phyloP scores from a whole-genome alignment of 2,329 filamentous ascomycete species.

The Alternaria brassicae region DNA sequence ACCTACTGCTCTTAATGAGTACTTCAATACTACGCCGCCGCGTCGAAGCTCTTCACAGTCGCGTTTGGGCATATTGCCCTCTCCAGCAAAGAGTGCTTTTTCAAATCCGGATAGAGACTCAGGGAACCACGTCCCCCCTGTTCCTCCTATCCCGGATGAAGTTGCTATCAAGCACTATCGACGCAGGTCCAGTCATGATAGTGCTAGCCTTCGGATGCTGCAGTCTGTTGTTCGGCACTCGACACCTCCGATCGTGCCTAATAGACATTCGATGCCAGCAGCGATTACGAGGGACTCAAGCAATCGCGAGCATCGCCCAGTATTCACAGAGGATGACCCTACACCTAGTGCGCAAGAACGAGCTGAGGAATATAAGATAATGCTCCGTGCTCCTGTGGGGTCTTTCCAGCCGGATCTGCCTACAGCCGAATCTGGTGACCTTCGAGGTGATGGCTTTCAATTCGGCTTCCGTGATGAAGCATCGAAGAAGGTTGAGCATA shows the following conservation, averaged over 20 bases:
- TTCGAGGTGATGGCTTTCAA: not conserved
- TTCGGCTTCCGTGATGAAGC: not conserved
- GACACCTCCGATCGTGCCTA: constrained; percentile 23
- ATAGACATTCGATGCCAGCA: constrained; percentile 4
- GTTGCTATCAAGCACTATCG: constrained; percentile 20
- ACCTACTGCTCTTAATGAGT: constrained; percentile 15
- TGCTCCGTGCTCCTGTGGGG: not conserved
- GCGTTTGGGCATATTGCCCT: constrained; percentile 36
- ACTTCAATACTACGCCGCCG: constrained; percentile 17
- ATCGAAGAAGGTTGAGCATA: not conserved
- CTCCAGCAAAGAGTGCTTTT: constrained; percentile 41
- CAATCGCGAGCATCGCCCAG: constrained; percentile 7
- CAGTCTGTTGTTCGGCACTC: constrained; percentile 40
- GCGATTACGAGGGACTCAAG: constrained; percentile 3
- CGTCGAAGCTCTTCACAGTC: constrained; percentile 9
- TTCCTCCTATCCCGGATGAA: constrained; percentile 38
- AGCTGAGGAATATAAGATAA: not conserved
- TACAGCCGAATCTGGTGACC: not conserved
- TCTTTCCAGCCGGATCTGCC: not conserved
- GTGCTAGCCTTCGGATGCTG: constrained; percentile 33
- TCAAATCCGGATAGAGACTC: constrained; percentile 28
- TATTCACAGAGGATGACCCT: constrained; percentile 3
- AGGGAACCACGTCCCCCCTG: constrained; percentile 35
- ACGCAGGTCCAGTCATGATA: constrained; percentile 24
- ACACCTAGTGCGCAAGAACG: constrained; percentile 1